Evolutionary conservation across 371 early-diverging fungal genomes (phyloP).

Genomic region (Catenaria anguillulae): DNA sequence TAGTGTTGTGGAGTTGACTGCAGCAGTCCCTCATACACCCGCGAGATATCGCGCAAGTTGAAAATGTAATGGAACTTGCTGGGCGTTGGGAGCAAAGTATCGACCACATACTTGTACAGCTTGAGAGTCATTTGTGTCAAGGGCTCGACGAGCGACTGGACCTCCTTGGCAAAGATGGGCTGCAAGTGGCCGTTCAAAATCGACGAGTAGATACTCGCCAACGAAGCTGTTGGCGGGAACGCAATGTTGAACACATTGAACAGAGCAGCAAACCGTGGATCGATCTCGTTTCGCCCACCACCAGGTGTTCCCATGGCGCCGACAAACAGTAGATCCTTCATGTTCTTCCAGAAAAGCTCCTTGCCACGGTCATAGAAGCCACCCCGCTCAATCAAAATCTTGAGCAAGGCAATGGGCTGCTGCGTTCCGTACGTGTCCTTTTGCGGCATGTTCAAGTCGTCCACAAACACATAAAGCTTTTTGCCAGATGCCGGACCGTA

Average conservation of each 20-base stretch:
- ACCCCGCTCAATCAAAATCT: slow-evolving; percentile 33
- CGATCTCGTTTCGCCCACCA: slow-evolving; percentile 40
- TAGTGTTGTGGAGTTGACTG: slow-evolving; percentile 34
- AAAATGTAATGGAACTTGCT: slow-evolving; percentile 46
- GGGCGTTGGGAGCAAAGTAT: slow-evolving; percentile 38
- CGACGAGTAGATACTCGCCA: slow-evolving; percentile 29
- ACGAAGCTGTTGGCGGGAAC: slow-evolving; percentile 33
- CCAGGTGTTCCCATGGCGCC: slow-evolving; percentile 42
- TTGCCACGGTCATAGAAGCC: slow-evolving; percentile 39
- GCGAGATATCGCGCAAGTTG: slow-evolving; percentile 43
- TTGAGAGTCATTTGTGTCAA: slow-evolving; percentile 20
- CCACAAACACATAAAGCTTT: slow-evolving; percentile 33
- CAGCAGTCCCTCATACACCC: slow-evolving; percentile 36
- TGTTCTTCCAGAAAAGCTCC: slow-evolving; percentile 35
- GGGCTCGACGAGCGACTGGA: slow-evolving; percentile 12
- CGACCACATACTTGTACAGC: slow-evolving; percentile 29
- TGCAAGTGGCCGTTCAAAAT: slow-evolving; percentile 33
- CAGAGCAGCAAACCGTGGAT: slow-evolving; percentile 35
- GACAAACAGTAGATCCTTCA: slow-evolving; percentile 37
- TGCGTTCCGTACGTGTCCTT: slow-evolving; percentile 46
- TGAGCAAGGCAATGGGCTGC: slow-evolving; percentile 37
- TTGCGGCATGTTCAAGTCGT: slow-evolving; percentile 43
- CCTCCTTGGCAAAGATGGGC: slow-evolving; percentile 21
- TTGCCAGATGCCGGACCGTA: slow-evolving; percentile 40
- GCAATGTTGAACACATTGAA: slow-evolving; percentile 41